Conservation (phyloP, 179 eudicot genomes). For the Silene noctiflora region DNA sequence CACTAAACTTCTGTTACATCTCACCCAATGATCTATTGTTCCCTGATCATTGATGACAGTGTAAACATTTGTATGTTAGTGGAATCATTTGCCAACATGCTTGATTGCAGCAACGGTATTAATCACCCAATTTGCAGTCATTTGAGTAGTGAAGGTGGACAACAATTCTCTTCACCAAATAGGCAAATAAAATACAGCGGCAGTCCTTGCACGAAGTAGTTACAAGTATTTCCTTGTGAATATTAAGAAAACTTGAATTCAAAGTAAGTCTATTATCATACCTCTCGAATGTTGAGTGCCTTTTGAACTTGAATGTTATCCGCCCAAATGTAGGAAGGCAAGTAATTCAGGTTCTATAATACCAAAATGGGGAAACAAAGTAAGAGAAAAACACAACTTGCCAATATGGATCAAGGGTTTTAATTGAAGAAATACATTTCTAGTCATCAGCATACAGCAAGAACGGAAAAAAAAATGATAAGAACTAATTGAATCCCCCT, state of each 20-base stretch:
- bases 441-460: background rate
- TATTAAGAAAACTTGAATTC: background rate
- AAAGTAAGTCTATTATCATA: background rate
- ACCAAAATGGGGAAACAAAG: background rate
- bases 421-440: background rate
- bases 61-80: background rate
- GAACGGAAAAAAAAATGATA: too few relatives aligned
- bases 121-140: background rate
- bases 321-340: slow-evolving; percentile 18
- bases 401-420: background rate
- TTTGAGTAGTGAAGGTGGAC: too few relatives aligned
- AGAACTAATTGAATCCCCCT: too few relatives aligned
- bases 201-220: background rate
- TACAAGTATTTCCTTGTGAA: background rate
- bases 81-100: background rate
- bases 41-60: slow-evolving; percentile 11
- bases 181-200: background rate
- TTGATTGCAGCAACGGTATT: background rate
- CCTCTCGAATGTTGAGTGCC: slow-evolving; percentile 22
- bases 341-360: slow-evolving; percentile 12
- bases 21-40: slow-evolving; percentile 13
- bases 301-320: slow-evolving; percentile 5
- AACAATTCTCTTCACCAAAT: too few relatives aligned
- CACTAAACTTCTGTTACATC: slow-evolving; percentile 10
- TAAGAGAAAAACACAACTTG: background rate